Percentiles rank a stretch among this genome's conserved stretches.
phyloP scores from a whole-genome alignment of 495 filamentous ascomycete species.

The Penicillium psychrofluorescens region DNA sequence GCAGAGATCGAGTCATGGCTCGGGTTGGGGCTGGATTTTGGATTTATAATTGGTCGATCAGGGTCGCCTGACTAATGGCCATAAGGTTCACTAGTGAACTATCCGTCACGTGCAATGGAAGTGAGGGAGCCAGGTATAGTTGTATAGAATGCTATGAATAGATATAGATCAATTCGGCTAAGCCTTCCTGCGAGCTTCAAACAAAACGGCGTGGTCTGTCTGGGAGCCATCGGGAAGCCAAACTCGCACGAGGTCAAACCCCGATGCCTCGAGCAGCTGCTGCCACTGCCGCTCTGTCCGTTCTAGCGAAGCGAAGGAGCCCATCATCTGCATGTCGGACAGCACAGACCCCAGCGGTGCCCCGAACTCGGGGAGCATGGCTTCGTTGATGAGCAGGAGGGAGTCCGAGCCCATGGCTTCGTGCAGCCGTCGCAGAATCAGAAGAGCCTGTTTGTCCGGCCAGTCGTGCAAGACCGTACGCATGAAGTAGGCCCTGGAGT shows the following conservation, averaged over 20 bases:
- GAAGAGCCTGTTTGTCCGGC: slow-evolving; percentile 32
- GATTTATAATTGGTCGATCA: neutral
- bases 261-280: slow-evolving; percentile 30
- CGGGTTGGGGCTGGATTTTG: neutral
- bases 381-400: slow-evolving; percentile 39
- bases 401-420: slow-evolving; percentile 35
- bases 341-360: slow-evolving; percentile 4
- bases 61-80: neutral
- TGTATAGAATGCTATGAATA: no score
- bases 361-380: slow-evolving; percentile 7
- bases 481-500: slow-evolving; percentile 23
- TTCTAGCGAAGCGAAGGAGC: slow-evolving; percentile 21
- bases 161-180: no score
- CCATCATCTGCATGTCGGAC: slow-evolving; percentile 38
- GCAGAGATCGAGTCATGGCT: no score
- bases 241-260: slow-evolving; percentile 51
- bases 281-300: slow-evolving; percentile 18
- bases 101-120: no score
- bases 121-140: no score
- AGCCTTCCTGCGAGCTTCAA: slow-evolving; percentile 4
- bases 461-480: slow-evolving; percentile 43
- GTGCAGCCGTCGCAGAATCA: slow-evolving; percentile 31
- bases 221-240: slow-evolving; percentile 7
- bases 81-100: no score
- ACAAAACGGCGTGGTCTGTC: slow-evolving; percentile 7